Evolutionary conservation across 2,329 filamentous ascomycete species (phyloP).

Genomic region (Cordyceps fumosorosea): DNA sequence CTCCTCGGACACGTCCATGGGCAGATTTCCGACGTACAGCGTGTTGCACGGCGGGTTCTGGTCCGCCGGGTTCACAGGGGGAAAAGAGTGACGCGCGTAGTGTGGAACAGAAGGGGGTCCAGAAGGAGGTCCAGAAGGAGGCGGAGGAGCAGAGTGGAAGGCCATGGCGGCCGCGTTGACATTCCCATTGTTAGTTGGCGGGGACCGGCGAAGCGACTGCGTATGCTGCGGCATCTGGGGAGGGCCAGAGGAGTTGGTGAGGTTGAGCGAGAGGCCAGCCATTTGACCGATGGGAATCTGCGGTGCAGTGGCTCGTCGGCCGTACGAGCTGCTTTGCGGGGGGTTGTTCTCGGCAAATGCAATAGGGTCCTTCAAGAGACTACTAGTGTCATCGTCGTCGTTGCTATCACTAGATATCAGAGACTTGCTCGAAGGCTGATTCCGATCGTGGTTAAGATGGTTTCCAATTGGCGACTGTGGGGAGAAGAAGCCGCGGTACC

Average conservation of each 20-base stretch:
- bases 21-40: conserved; percentile 94
- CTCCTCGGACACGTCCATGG: conserved; percentile 86
- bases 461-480: conserved; percentile 68
- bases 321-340: conserved; percentile 19
- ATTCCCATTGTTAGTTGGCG: conserved; percentile 40
- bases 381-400: conserved; percentile 62
- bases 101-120: conserved; percentile 37
- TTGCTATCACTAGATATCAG: conserved; percentile 62
- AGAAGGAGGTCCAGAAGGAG: conserved; percentile 14
- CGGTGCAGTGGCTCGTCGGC: conserved; percentile 64
- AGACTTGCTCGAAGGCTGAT: conserved; percentile 59
- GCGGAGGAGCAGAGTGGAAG: neutral
- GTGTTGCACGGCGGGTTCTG: conserved; percentile 98
- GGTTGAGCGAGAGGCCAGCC: conserved; percentile 64
- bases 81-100: conserved; percentile 61
- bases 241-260: conserved; percentile 42
- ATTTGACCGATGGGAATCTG: conserved; percentile 65
- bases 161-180: neutral
- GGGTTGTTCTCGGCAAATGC: conserved; percentile 60
- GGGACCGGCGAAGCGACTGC: conserved; percentile 37
- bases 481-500: conserved; percentile 58
- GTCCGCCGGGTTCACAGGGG: conserved; percentile 87
- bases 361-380: conserved; percentile 65
- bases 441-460: conserved; percentile 48
- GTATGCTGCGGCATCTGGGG: conserved; percentile 47